Conservation (phyloP, 2,329 filamentous ascomycete species). For the Pseudohalonectria lignicola region DNA sequence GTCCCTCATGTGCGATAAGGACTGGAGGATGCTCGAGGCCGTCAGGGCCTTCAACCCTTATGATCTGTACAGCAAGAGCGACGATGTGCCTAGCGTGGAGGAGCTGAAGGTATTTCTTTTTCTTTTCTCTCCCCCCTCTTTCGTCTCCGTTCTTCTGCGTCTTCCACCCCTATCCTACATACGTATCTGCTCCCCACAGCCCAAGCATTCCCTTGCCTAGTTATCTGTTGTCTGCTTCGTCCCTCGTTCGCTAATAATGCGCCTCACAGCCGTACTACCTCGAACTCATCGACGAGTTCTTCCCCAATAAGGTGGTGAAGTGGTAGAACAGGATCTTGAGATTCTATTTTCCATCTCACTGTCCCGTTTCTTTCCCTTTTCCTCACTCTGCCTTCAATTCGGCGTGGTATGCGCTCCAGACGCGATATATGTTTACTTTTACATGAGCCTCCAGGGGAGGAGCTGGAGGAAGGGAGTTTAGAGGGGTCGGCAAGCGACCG, state of each 20-base stretch:
- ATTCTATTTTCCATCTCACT: no score
- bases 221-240: neutral
- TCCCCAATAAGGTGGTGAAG: conserved; percentile 54
- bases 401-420: no score
- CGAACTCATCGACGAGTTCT: conserved; percentile 65
- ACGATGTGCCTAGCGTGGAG: conserved; percentile 64
- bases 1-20: conserved; percentile 75
- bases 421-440: no score
- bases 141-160: neutral
- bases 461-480: no score
- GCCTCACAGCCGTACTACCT: conserved; percentile 58
- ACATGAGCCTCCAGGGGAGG: no score
- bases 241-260: conserved; percentile 5
- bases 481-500: no score
- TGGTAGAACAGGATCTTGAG: conserved; percentile 51
- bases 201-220: neutral
- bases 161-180: neutral
- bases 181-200: neutral
- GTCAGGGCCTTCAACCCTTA: conserved; percentile 86
- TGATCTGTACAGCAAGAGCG: conserved; percentile 85
- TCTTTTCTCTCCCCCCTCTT: neutral
- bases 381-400: no score
- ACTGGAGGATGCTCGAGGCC: conserved; percentile 67
- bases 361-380: neutral
- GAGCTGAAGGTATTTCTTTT: conserved; percentile 51